Evolutionary conservation across 805 yeast genomes (phyloP), one percentile per base, ranked within the genome.

Genomic region (Lipomyces orientalis): DNA sequence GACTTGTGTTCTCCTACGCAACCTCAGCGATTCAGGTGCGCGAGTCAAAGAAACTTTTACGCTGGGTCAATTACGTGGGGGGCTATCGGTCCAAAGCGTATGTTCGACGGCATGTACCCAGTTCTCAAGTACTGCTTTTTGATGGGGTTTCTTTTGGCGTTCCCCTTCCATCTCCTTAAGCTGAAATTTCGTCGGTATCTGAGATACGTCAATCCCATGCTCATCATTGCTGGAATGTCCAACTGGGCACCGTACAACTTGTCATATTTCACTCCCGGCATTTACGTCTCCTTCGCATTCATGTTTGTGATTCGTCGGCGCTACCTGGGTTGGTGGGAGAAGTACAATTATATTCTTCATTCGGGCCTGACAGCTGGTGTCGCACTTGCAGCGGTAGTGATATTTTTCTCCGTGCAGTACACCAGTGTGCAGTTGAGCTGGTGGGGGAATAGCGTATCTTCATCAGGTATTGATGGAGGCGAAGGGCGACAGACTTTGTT

Each of bases 311-410:
- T 89, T 65, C 86, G 85, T 68, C 80, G 84, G 62, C 80, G 81
- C 68, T 87, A 85, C 79, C 80, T 85, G 59, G 79, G 81, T 58
- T 89, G 93, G 93, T 89, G 93, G 93, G 87, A 88, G 52, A 88
- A 88, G 76, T 89, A 89, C 76, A 88, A 88, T 75, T 88, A 87
- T 75, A 83, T 88, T 2, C 78, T 89, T 64, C 84, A 90, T 25
- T 86, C 90, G 35, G 92, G 87, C 1, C 76, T 89, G 29, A 88
- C 88, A 58, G 84, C 88, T 6, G 91, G 91, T 0, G 83, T 88
- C n/a, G 90, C 91, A 0, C 81, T 87, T 70, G 83, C 89, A 39
- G 84, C 89, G 2, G 77, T 88, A 60, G 65, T 87, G 31, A 83
- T 88, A 9, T 87, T 88, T 73, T 80, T 87, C 70, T 78, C 83